Evolutionary conservation across 192 early-diverging fungal species (phyloP), one percentile per base, ranked within the genome.

Genomic region (Coemansia furcata): DNA sequence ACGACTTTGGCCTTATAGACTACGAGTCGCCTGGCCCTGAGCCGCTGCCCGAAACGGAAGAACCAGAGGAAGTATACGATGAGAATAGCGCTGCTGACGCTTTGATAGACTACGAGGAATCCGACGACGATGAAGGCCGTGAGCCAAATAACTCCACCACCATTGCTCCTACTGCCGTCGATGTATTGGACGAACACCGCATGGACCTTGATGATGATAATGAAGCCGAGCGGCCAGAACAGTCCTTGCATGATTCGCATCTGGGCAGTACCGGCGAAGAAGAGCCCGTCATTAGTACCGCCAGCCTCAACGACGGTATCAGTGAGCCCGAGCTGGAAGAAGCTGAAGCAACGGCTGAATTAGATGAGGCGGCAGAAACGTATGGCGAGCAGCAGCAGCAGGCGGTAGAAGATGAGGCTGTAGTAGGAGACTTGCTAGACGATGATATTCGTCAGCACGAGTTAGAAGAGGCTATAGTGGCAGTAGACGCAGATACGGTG

Each of bases 1-100:
- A 76, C 17, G 78, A 81, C 55, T 76, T 76, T 73, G 78, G 73
- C 10, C 68, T 81, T 39, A 67, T 81, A 17, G 74, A 81, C 68
- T 80, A 80, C 36, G 73, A 74, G 60, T 75, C 78, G 59, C 78
- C 78, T 0, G 60, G 49, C 21, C 19, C 58, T 6, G 71, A 72
- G 37, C 63, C 23, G 9, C 68, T 55, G 15, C 43, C 19, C n/a
- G 21, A 26, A 19, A 30, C 4, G 35, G 55, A 33, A 63, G 66
- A 35, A 6, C 60, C 50, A 3, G 17, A n/a, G 36, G 21, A n/a
- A 11, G n/a, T 23, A 26, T 6, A 30, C 17, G 36, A 62, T 17
- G 19, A 42, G 32, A 29, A 23, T 1, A 47, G 42, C 36, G 37
- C 37, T 15, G 47, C 14, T 19, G 37, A 68, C 37, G 62, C 39